Percentiles rank a stretch among this genome's conserved stretches.
phyloP scores from a whole-genome alignment of 768 basidiomycete species.

The Coprinopsis marcescibilis region DNA sequence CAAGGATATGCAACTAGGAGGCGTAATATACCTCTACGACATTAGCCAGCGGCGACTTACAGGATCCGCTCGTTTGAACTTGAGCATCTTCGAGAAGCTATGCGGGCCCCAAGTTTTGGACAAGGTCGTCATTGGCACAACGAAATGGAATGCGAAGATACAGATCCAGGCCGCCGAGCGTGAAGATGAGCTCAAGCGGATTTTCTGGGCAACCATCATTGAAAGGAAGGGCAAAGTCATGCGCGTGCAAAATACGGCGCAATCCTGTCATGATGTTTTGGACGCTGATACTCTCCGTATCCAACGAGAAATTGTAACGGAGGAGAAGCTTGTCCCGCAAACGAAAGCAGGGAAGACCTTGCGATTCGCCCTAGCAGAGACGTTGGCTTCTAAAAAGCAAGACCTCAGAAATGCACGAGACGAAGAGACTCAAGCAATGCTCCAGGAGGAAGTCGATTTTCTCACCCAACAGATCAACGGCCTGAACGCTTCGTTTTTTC shows the following conservation, averaged over 20 bases:
- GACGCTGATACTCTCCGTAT: not conserved
- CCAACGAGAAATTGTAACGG: not conserved
- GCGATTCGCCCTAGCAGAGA: not conserved
- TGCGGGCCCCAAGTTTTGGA: not conserved
- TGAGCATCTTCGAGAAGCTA: slow-evolving; percentile 2
- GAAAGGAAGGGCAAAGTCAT: not conserved
- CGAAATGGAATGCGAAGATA: not conserved
- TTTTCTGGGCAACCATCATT: not conserved
- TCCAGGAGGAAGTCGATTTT: not conserved
- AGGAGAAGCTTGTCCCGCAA: slow-evolving; percentile 2
- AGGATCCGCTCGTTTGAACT: not conserved
- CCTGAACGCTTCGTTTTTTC: not conserved
- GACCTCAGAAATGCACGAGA: not conserved
- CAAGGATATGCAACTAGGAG: not conserved
- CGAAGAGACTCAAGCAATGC: not conserved
- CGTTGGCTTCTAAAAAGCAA: not conserved
- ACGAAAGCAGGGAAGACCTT: slow-evolving; percentile 1
- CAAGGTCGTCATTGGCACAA: slow-evolving; percentile 1
- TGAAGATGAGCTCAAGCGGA: not conserved
- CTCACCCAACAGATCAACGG: not conserved
- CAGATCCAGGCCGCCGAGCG: not conserved
- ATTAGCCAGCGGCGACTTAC: not conserved
- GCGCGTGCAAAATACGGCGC: not conserved
- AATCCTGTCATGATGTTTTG: not conserved
- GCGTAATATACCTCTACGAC: slow-evolving; percentile 1